phyloP scores from a whole-genome alignment of 108 stramenopile species.

The Cyclotella atomus region DNA sequence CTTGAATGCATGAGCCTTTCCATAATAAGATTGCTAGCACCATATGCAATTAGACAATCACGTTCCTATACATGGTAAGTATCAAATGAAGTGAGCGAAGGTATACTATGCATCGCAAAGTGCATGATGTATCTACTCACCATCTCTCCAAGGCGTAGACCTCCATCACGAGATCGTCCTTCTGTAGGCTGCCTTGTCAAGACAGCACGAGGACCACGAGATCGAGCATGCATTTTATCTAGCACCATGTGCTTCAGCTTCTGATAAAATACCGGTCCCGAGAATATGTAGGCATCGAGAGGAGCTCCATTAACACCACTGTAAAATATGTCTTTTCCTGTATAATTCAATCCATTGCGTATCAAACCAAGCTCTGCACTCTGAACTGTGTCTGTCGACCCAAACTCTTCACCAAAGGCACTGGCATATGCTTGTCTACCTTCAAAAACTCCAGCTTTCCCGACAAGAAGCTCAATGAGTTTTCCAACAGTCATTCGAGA shows the following conservation, averaged over 20 bases:
- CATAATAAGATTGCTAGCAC: conserved; percentile 99
- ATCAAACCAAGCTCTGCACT: conserved; percentile 87
- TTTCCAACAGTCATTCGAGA: conserved; percentile 99
- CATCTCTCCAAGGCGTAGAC: conserved; percentile 98
- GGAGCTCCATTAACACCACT: conserved; percentile 89
- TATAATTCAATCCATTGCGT: conserved; percentile 95
- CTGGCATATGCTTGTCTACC: conserved; percentile 96
- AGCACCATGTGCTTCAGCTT: conserved; percentile 99
- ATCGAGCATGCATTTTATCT: conserved; percentile 99
- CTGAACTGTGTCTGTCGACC: conserved; percentile 91
- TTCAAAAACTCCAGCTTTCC: conserved; percentile 93
- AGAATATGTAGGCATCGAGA: conserved; percentile 90
- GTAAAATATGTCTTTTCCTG: conserved; percentile 96
- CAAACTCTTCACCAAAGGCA: conserved; percentile 97
- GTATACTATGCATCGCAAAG: neutral
- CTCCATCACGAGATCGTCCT: conserved; percentile 98
- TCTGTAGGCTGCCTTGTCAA: conserved; percentile 99
- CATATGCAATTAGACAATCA: conserved; percentile 99
- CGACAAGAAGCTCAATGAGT: conserved; percentile 96
- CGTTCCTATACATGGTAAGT: conserved; percentile 50
- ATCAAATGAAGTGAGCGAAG: neutral
- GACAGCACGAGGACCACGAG: conserved; percentile 96
- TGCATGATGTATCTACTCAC: conserved; percentile 3
- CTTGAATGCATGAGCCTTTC: conserved; percentile 99
- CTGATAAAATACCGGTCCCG: conserved; percentile 99